Evolutionary conservation across 306 rosid genomes (phyloP).

Genomic region (Lagenaria siceraria): DNA sequence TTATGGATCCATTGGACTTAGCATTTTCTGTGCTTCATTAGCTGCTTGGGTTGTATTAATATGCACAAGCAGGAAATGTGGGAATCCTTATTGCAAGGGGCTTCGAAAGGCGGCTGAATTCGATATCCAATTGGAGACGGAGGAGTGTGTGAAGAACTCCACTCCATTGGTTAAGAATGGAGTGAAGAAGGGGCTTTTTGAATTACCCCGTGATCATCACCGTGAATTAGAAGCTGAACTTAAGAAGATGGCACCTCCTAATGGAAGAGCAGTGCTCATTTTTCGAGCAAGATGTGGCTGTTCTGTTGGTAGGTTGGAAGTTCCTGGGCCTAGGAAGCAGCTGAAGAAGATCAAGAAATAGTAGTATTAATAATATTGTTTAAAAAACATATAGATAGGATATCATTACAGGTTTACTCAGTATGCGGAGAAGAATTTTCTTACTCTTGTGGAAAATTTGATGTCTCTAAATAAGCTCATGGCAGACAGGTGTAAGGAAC

Average conservation of each 20-base stretch:
- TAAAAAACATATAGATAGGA: constrained; percentile 1
- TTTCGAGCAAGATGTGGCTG: constrained; percentile 90
- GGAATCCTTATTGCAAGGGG: constrained; percentile 79
- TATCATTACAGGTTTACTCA: constrained; percentile 7
- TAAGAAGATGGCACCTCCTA: constrained; percentile 92
- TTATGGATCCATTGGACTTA: constrained; percentile 47
- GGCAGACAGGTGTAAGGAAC: constrained; percentile 50
- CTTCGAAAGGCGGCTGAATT: constrained; percentile 73
- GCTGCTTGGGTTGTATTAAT: constrained; percentile 61
- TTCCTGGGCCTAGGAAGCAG: constrained; percentile 66
- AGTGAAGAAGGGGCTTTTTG: constrained; percentile 65
- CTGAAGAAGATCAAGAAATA: constrained; percentile 77
- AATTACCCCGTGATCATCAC: constrained; percentile 79
- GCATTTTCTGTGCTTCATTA: constrained; percentile 47
- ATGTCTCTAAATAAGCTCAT: constrained; percentile 61
- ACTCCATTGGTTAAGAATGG: constrained; percentile 28
- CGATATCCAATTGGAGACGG: constrained; percentile 90
- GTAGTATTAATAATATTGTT: constrained; percentile 5
- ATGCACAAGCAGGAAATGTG: constrained; percentile 56
- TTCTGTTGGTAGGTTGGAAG: constrained; percentile 92
- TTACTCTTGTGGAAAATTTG: constrained; percentile 28
- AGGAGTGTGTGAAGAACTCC: constrained; percentile 83
- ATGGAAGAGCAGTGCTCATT: constrained; percentile 82
- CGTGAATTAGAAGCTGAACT: constrained; percentile 83
- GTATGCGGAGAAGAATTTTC: constrained; percentile 25